Evolutionary conservation across 805 yeast species (phyloP), one percentile per base, ranked within the genome.

Genomic region (Kluyveromyces nonfermentans): DNA sequence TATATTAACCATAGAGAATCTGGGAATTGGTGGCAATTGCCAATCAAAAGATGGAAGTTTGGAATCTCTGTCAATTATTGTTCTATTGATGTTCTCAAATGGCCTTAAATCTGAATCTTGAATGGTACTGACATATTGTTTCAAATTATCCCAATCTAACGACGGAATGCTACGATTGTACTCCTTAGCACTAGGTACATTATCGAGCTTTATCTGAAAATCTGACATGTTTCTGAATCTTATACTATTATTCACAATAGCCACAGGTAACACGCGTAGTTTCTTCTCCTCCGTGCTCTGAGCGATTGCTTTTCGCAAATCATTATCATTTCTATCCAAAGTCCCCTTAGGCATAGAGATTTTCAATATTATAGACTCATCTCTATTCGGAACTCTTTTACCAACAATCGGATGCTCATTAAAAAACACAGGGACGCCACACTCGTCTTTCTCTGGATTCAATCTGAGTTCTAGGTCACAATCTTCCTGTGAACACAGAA

Each of bases 181-280:
- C 42, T 60, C 67, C 7, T 61, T 49, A 1, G 74, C 70, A 48
- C 79, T 74, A 1, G 67, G 59, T 12, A 82, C 80, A 51, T 75
- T 72, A 40, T 72, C 73, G 10, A 87, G 75, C 28, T 75, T 67
- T 50, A 76, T 74, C 60, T 93, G 97, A 60, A 87, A 90, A 63
- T 89, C 97, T 0, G 90, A 80, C 72, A 88, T 76, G 50, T 85
- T 86, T 52, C 96, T 74, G 60, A 90, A 90, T 49, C 83, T 74
- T 55, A 79, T 81, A 15, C 81, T 82, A 46, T 77, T 73, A 52
- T 78, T 77, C 16, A 87, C 69, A 16, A 86, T 73, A 0, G 82
- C 88, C 4, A 75, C 72, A 0, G 95, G 90, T 37, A 70, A 69
- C 2, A 75, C 71, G 19, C 63, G 63, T 41, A 73, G 69, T 4